Evolutionary conservation across 305 asterid genomes (phyloP).

Genomic region (Fraxinus dipetala): DNA sequence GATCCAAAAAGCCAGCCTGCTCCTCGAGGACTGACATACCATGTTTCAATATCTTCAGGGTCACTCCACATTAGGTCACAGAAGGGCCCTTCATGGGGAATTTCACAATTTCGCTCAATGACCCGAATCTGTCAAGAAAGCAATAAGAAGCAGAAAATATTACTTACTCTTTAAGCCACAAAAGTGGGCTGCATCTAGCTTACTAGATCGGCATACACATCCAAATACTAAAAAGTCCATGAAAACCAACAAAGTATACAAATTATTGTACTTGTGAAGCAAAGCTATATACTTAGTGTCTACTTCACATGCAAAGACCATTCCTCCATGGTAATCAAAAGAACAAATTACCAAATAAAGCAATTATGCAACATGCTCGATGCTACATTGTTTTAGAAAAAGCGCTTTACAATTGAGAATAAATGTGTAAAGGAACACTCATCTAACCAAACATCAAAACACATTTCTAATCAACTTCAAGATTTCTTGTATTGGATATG

Average conservation of each 20-base stretch:
- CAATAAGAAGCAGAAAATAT: not conserved
- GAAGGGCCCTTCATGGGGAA: slow-evolving; percentile 99
- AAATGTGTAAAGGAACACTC: not conserved
- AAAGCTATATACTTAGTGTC: not conserved
- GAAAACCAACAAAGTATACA: not conserved
- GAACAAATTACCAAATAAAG: not conserved
- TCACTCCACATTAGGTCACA: slow-evolving; percentile 99
- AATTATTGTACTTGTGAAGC: not conserved
- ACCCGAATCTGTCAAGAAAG: slow-evolving; percentile 71
- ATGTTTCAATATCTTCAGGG: slow-evolving; percentile 34
- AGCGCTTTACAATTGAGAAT: not conserved
- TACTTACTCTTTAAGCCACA: slow-evolving; percentile 1
- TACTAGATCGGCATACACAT: not conserved
- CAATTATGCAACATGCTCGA: slow-evolving; percentile 4
- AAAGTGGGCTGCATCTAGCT: not conserved
- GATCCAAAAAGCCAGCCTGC: slow-evolving; percentile 99
- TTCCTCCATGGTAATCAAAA: slow-evolving; percentile 1
- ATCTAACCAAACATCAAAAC: not conserved
- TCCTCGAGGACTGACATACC: slow-evolving; percentile 99
- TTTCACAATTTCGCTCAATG: slow-evolving; percentile 89
- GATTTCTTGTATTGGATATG: not conserved
- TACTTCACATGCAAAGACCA: not conserved
- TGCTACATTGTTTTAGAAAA: not conserved
- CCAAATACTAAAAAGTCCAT: not conserved
- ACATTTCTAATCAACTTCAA: not conserved